Conservation (phyloP, 129 eudicot species). For the Arctium lappa region DNA sequence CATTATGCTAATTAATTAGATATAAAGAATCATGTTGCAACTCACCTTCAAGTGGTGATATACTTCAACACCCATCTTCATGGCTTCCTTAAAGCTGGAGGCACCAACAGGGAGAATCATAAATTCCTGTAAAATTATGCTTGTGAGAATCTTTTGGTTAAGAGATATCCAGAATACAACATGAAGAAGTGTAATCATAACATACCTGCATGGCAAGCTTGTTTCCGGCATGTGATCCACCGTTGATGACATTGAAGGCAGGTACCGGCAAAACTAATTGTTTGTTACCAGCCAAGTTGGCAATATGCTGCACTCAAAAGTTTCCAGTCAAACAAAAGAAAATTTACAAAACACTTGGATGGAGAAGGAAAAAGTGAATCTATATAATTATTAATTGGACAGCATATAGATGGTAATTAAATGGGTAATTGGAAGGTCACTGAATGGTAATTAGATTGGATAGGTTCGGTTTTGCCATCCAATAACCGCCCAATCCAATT, state of each 20-base stretch:
- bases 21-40: background rate
- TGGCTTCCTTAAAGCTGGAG: constrained; percentile 86
- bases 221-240: constrained; percentile 98
- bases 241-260: constrained; percentile 94
- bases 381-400: background rate
- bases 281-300: constrained; percentile 92
- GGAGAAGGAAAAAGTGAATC: background rate
- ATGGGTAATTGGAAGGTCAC: no score
- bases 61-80: constrained; percentile 99
- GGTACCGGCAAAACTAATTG: constrained; percentile 87
- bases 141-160: constrained; percentile 15
- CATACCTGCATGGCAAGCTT: constrained; percentile 95
- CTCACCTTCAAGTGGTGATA: constrained; percentile 90
- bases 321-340: constrained; percentile 5
- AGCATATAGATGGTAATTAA: no score
- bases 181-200: background rate
- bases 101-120: constrained; percentile 98
- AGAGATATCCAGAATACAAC: background rate
- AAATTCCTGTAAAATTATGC: constrained; percentile 56
- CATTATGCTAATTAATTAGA: background rate
- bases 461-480: no score
- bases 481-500: no score
- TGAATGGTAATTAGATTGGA: no score
- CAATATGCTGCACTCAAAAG: constrained; percentile 64
- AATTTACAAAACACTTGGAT: background rate